These are phyloP conservation scores for Zarea fungicola DNA, from an alignment of 2,329 filamentous ascomycete genomes.

Conservation along the genomic window DNA sequence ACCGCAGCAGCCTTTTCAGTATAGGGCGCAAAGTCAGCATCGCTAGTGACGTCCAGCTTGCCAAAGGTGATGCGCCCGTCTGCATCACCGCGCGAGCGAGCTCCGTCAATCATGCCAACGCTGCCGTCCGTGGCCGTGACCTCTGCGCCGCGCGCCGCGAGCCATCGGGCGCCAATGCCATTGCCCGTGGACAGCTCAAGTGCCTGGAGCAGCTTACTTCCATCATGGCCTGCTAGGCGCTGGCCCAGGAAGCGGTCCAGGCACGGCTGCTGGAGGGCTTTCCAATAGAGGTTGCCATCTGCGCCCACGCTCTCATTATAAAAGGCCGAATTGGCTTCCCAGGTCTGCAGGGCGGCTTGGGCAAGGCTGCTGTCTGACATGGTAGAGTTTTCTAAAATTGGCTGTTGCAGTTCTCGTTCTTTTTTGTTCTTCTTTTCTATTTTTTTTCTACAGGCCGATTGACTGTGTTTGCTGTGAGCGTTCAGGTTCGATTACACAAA, in stretches of 20 bases:
- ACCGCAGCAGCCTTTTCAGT: conserved; percentile 17
- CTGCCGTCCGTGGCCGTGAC: conserved; percentile 43
- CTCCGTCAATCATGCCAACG: conserved; percentile 34
- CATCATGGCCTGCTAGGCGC: conserved; percentile 5
- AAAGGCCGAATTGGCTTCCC: conserved; percentile 36
- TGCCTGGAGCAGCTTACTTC: conserved; percentile 23
- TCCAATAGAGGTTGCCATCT: conserved; percentile 41
- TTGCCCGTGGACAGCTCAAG: conserved; percentile 47
- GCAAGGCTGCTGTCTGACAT: background rate
- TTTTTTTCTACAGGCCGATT: background rate
- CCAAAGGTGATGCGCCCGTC: conserved; percentile 25
- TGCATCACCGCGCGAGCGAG: conserved; percentile 17
- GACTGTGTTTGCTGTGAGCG: background rate
- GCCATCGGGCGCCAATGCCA: conserved; percentile 41
- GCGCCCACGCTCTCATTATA: conserved; percentile 38
- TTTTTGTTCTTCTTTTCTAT: background rate
- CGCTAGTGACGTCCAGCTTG: conserved; percentile 34
- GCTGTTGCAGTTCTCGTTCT: too few species aligned
- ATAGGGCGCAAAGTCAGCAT: conserved; percentile 25
- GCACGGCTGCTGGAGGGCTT: conserved; percentile 34
- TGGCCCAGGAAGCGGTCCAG: conserved; percentile 31
- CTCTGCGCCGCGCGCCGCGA: conserved; percentile 29
- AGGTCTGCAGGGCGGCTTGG: conserved; percentile 24
- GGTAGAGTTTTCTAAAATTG: too few species aligned
- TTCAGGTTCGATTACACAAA: background rate